phyloP scores from a whole-genome alignment of 2,329 filamentous ascomycete genomes.

The Colletotrichum zoysiae region DNA sequence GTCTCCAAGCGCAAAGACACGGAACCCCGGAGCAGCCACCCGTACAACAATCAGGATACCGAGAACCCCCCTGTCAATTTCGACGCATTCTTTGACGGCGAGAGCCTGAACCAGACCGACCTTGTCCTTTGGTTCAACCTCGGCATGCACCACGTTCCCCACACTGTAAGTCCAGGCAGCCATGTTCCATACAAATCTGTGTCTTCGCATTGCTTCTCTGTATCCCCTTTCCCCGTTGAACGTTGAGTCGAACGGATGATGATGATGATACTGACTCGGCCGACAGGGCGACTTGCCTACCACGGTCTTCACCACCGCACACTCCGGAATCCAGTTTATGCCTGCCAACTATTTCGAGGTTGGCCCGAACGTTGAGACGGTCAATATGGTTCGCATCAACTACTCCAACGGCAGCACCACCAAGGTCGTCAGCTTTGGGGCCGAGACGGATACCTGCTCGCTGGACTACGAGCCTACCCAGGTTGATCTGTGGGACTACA shows the following conservation, averaged over 20 bases:
- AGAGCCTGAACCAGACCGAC: slow-evolving; percentile 52
- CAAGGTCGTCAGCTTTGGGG: slow-evolving; percentile 51
- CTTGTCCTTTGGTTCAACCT: slow-evolving; percentile 65
- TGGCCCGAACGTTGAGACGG: slow-evolving; percentile 46
- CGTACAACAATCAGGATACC: slow-evolving; percentile 59
- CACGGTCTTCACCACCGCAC: slow-evolving; percentile 60
- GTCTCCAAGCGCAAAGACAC: slow-evolving; percentile 65
- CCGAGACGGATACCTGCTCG: slow-evolving; percentile 48
- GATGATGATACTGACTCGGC: background rate
- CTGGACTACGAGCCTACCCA: slow-evolving; percentile 47
- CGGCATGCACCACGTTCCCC: slow-evolving; percentile 70
- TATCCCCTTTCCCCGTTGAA: background rate
- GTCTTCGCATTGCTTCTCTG: background rate
- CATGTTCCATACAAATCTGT: background rate
- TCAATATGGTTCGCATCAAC: slow-evolving; percentile 52
- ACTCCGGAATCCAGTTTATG: slow-evolving; percentile 55
- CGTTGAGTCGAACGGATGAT: background rate
- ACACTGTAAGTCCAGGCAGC: slow-evolving; percentile 51
- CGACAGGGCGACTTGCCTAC: slow-evolving; percentile 58
- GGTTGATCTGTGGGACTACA: slow-evolving; percentile 49
- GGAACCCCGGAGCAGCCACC: slow-evolving; percentile 60
- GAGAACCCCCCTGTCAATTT: slow-evolving; percentile 65
- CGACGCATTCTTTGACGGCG: slow-evolving; percentile 57
- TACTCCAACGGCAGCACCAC: slow-evolving; percentile 51
- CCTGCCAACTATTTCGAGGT: slow-evolving; percentile 57